phyloP scores from a whole-genome alignment of 73 alveolate genomes.

The Stentor roeselii region DNA sequence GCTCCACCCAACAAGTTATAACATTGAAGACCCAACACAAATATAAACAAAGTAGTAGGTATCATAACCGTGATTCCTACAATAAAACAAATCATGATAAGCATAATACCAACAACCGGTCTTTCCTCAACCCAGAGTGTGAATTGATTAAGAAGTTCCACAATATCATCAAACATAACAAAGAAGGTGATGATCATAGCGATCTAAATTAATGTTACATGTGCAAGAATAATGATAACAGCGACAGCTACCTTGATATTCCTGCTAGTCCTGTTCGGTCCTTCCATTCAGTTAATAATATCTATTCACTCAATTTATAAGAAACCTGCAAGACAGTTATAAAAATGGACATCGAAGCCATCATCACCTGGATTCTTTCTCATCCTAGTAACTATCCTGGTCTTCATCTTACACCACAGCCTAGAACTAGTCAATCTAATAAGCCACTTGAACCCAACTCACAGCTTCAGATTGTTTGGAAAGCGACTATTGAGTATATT shows the following conservation, averaged over 20 bases:
- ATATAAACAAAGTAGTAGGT: constrained; percentile 15
- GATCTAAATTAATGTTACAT: neutral
- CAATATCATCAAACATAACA: neutral
- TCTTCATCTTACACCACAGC: constrained; percentile 57
- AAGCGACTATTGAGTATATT: constrained; percentile 68
- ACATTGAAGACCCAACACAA: neutral
- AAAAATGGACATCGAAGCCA: constrained; percentile 39
- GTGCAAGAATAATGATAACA: neutral
- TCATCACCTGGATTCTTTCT: constrained; percentile 41
- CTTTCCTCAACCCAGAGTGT: constrained; percentile 16
- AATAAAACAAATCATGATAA: neutral
- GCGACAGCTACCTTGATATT: neutral
- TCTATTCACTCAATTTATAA: no score
- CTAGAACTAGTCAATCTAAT: constrained; percentile 63
- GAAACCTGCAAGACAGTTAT: no score
- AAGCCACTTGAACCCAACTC: constrained; percentile 82
- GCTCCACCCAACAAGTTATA: neutral
- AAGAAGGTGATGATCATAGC: neutral
- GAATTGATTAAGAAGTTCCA: neutral
- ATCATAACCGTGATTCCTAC: neutral
- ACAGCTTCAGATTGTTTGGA: constrained; percentile 71
- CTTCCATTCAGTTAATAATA: no score
- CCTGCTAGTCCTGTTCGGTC: neutral
- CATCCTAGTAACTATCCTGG: constrained; percentile 73
- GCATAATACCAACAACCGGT: constrained; percentile 1